Percentiles rank a stretch among this genome's conserved stretches.
Conservation (phyloP, 345 rosid species). For the Aquilaria sinensis region DNA sequence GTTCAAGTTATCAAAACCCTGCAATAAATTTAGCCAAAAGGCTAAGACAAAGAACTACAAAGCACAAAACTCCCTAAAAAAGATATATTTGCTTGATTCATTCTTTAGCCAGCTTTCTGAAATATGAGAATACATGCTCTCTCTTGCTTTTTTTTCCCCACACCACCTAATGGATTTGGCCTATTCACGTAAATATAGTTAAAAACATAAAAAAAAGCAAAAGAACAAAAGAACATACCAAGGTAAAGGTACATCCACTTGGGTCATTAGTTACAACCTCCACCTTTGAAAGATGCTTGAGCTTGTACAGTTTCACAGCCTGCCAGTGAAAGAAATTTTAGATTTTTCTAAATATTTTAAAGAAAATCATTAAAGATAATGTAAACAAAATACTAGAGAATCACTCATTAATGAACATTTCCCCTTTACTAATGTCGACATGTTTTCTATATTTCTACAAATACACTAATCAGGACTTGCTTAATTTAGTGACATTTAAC, state of each 20-base stretch:
- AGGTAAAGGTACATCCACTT: conserved; percentile 85
- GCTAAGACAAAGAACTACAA: background rate
- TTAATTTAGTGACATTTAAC: too few species aligned
- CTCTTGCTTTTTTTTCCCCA: conserved; percentile 7
- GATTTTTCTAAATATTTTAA: conserved; percentile 4
- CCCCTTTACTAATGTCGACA: too few species aligned
- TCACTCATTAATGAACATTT: background rate
- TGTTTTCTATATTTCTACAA: too few species aligned
- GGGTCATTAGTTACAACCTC: conserved; percentile 91
- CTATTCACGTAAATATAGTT: too few species aligned
- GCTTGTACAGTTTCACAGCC: conserved; percentile 88
- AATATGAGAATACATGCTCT: background rate
- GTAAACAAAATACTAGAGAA: background rate
- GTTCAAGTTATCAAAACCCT: conserved; percentile 82
- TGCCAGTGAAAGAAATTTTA: conserved; percentile 22
- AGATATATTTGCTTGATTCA: conserved; percentile 10
- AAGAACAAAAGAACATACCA: conserved; percentile 34
- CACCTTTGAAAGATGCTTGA: conserved; percentile 83
- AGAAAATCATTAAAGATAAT: background rate
- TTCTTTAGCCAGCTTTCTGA: conserved; percentile 5
- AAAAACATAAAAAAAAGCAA: background rate
- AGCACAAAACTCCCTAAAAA: background rate
- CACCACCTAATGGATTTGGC: background rate
- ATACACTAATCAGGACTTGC: too few species aligned
- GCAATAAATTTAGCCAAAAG: conserved; percentile 27